Conservation (phyloP, 2,329 filamentous ascomycete species). For the Tolypocladium cylindrosporum region DNA sequence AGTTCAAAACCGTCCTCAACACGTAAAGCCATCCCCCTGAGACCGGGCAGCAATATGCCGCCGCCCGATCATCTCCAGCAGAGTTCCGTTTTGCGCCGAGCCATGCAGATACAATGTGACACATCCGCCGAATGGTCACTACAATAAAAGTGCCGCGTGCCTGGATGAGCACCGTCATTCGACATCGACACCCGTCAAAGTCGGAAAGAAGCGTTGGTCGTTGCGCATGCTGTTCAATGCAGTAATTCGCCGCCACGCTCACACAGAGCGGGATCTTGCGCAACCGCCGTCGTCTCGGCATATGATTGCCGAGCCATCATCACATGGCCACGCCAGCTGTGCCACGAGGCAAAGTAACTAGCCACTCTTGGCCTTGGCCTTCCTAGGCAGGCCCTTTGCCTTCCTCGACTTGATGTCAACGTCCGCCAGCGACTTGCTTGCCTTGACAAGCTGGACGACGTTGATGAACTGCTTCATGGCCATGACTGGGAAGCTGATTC, state of each 20-base stretch:
- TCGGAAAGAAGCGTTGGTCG: background rate
- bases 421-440: constrained; percentile 84
- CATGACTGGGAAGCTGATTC: constrained; percentile 80
- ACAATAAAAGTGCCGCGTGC: background rate
- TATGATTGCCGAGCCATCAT: background rate
- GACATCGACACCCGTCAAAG: background rate
- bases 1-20: background rate
- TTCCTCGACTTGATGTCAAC: constrained; percentile 65
- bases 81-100: constrained; percentile 1
- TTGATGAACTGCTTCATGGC: constrained; percentile 88
- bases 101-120: constrained; percentile 1
- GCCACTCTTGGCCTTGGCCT: constrained; percentile 25
- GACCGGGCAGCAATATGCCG: background rate
- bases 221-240: background rate
- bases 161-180: background rate
- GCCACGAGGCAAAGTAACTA: constrained; percentile 6
- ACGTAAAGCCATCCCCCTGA: constrained; percentile 3
- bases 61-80: background rate
- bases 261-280: background rate
- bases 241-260: background rate
- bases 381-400: constrained; percentile 40
- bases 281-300: background rate
- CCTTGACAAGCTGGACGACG: constrained; percentile 85
- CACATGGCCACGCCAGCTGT: background rate
- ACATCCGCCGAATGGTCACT: background rate